Base-by-base conservation (phyloP, 495 filamentous ascomycete species). In the Xylaria castorea region DNA sequence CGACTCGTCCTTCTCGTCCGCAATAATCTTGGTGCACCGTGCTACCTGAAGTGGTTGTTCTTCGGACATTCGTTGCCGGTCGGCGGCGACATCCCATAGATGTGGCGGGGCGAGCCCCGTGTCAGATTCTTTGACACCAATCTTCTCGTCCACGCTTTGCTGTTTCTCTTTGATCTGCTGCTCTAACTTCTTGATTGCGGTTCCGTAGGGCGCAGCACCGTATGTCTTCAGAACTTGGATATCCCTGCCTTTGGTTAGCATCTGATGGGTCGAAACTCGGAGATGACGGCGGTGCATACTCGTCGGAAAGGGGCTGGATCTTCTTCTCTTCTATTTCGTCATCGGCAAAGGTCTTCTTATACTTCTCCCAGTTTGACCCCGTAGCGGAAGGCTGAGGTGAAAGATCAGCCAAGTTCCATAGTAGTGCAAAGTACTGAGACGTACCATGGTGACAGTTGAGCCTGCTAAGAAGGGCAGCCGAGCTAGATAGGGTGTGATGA, bases 151-250 rank as follows among this genome's bases (percentile, higher is more conserved):
- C 53, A 99, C 94, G 72, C 93, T 96, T 71, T 92, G 91, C 81
- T 99, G 96, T 78, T 94, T 94, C 75, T 98, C 95, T 78, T 97
- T 98, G 86, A 99, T 98, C 84, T 98, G 92, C 82, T 97, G 95
- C 81, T 98, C 97, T 70, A 98, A 91, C 84, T 94, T 94, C 89
- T 97, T 97, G 75, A 99, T 83, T 69, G 92, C 91, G 34, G 93
- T 91, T 62, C 92, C 94, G 80, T 99, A 99, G 22, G 96, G 97
- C 53, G 96, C 96, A 38, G 96, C 95, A 76, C 97, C 97, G 85
- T 99, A 99, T 71, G 95, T 98, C 86, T 98, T 98, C 66, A 99
- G 92, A 76, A 99, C 96, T 87, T 97, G 93, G 78, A 99, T 98
- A 85, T 99, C 96, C 83, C 95, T 98, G 79, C 70, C 38, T 51